Evolutionary conservation across 2,329 filamentous ascomycete genomes (phyloP), one percentile per base, ranked within the genome.

Genomic region (Cordyceps javanica): DNA sequence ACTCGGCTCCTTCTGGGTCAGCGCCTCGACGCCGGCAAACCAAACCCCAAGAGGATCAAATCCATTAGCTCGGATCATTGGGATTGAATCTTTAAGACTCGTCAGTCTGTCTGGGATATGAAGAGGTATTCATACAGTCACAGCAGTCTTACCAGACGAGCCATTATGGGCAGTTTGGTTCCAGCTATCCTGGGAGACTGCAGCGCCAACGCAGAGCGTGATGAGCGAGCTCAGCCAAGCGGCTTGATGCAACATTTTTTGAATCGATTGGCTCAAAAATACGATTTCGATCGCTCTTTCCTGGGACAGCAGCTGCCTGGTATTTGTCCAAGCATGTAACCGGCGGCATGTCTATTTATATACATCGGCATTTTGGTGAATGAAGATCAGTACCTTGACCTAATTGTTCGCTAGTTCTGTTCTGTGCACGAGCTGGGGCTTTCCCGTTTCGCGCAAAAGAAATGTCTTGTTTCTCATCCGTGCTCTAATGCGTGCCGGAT

Each of bases 11-110:
- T 82, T 83, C 26, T 76, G 72, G 60, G 81, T 68, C 42, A 87
- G 75, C 57, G 83, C 77, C 52, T 75, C 77, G 19, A 87, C 84
- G 14, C 83, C 84, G 64, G 87, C 82, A 60, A 87, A 88, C 85
- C 84, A 88, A 1, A 54, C 51, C 13, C 51, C 51, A 16, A 54
- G 38, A 16, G 51, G 83, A 55, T 78, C 73, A 59, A 78, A 73
- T 4, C 77, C 77, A 21, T 73, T 81, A 3, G 73, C 72, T 52
- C 81, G 77, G 55, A 77, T 76, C 72, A 86, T 79, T 19, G 75
- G 59, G 36, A 79, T 74, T 45, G 66, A 65, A 45, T 63, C 62
- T 32, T 62, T 48, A 23, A 8, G 23, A 16, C 19, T 39, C n/a
- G n/a, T 39, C 11, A n/a, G 16, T 8, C 3, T 23, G 7, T 32